phyloP scores from a whole-genome alignment of 2,329 filamentous ascomycete genomes.

The Monosporascus sp. region DNA sequence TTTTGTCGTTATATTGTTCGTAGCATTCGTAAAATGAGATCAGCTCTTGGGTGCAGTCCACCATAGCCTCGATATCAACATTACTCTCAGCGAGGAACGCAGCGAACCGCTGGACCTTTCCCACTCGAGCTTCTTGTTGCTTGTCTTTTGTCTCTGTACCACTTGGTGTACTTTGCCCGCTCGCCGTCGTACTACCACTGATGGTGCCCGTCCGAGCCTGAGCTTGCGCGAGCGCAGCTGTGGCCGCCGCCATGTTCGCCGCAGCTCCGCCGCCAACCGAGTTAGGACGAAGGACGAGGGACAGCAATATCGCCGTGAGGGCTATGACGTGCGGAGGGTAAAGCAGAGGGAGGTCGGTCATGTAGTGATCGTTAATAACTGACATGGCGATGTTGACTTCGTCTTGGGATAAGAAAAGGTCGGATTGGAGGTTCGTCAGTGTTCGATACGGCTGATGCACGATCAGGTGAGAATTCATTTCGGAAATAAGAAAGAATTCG shows the following conservation, averaged over 20 bases:
- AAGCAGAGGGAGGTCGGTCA: conserved; percentile 83
- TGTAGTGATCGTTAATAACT: conserved; percentile 86
- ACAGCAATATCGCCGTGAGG: conserved; percentile 78
- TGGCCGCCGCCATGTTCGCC: conserved; percentile 43
- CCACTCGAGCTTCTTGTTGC: conserved; percentile 50
- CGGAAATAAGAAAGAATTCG: conserved; percentile 87
- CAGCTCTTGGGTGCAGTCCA: conserved; percentile 86
- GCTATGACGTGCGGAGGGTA: conserved; percentile 83
- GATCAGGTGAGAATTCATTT: conserved; percentile 85
- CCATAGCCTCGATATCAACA: conserved; percentile 76
- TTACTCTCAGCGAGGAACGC: conserved; percentile 82
- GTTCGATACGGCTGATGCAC: conserved; percentile 87
- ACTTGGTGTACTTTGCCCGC: conserved; percentile 19
- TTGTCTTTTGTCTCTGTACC: conserved; percentile 35
- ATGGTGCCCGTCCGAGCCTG: conserved; percentile 24
- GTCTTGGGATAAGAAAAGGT: conserved; percentile 69
- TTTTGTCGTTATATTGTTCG: conserved; percentile 56
- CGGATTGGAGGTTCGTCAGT: conserved; percentile 62
- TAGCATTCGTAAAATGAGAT: conserved; percentile 78
- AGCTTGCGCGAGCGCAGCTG: conserved; percentile 43
- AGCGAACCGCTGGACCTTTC: conserved; percentile 61
- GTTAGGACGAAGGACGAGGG: conserved; percentile 70
- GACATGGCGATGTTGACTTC: conserved; percentile 73
- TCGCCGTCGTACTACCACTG: conserved; percentile 7
- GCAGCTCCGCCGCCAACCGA: conserved; percentile 23